Evolutionary conservation across 257 asterid species (phyloP), one percentile per base, ranked within the genome.

Genomic region (Ehretia macrophylla): DNA sequence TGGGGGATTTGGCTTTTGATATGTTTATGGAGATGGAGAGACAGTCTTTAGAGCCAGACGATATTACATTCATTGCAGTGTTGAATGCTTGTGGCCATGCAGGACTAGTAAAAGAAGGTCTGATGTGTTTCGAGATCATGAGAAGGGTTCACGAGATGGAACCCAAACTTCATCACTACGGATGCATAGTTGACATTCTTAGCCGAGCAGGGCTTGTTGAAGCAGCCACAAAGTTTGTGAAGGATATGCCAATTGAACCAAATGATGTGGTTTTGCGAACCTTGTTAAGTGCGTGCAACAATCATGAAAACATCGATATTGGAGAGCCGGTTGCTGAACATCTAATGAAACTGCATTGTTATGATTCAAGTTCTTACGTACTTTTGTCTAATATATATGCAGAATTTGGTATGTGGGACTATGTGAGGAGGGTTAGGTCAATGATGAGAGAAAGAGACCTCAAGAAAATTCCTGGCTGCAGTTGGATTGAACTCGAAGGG

Each of bases 401-500:
- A 27, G 84, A 75, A 27, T 77, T 59, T 32, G 95, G 96, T 42
- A 69, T 72, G 54, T 90, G 97, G 96, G 84, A 85, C 45, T 54
- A 62, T 55, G 96, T 87, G 46, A 76, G 77, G 62, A 78, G 68
- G 62, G 75, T 81, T 60, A 73, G 95, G 63, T 63, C 65, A 18
- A 62, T 66, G 77, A 85, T 87, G 96, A 81, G 83, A 70, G 81
- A 87, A 66, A 75, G 72, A 69, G 81, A 77, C 32, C 35, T 85
- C 27, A 71, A 80, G 75, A 87, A 83, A 75, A 69, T 78, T 55
- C 88, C 91, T 1, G 96, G 97, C 16, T 70, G 90, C 75, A 90
- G 96, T 73, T 79, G 87, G 86, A 81, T 90, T 61, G 96, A 87
- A 68, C 79, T 90, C 4, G 90, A 81, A 53, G 97, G 97, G 64